Evolutionary conservation across 768 basidiomycete genomes (phyloP), one percentile per base, ranked within the genome.

Genomic region (Boletus barrowsii): DNA sequence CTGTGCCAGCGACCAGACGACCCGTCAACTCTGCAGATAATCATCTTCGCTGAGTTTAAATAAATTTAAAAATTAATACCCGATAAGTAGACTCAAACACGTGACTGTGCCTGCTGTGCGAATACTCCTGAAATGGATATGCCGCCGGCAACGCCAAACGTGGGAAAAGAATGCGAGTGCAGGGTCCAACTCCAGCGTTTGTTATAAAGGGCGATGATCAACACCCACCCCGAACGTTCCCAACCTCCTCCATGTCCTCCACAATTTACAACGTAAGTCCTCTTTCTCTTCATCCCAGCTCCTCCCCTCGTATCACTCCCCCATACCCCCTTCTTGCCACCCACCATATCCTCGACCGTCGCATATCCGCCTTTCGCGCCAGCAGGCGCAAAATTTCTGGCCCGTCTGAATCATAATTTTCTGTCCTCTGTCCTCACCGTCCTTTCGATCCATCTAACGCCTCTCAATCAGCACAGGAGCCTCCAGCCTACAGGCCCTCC

Each of bases 401-500:
- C 47, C 47, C 35, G 26, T 35, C 47, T 55, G 24, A 51, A 39
- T 35, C 40, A n/a, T 24, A 40, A 9, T 45, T 56, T 57, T 54
- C 10, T 20, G 24, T 24, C 24, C 3, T 5, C 44, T 26, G 15
- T 26, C 18, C 36, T 22, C 33, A 0, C 39, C 26, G n/a, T 5
- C 32, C 35, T 18, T 22, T 40, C 47, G 32, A 45, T 18, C 10
- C 15, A 42, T 56, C 66, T 73, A 7, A 73, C 58, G 0, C 55
- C 5, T 29, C 20, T 48, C 36, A 42, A 55, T 59, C 71, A 76
- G 78, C 82, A 83, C 57, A 74, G 82, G 61, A 76, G 75, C 57
- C 76, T 83, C 39, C 82, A 83, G 64, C 82, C 82, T 2, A 75
- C 79, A 0, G 76, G 69, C 0, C 79, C 80, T 1, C 78, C 71